Evolutionary conservation across 192 early-diverging fungal genomes (phyloP).

Genomic region (Dissophora ornata): DNA sequence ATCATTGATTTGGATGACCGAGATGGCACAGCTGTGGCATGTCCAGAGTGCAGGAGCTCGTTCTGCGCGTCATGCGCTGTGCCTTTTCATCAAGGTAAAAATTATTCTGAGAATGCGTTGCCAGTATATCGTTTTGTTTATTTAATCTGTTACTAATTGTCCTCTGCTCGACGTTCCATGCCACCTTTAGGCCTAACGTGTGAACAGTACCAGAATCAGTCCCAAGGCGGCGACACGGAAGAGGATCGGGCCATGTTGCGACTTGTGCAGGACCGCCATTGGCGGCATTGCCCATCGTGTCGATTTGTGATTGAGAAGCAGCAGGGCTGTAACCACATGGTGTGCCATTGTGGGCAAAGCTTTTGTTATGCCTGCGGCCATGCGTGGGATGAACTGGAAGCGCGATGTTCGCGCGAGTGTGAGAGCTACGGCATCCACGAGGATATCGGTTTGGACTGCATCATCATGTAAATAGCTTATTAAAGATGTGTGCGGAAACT

Average conservation of each 20-base stretch:
- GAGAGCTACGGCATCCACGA: conserved; percentile 38
- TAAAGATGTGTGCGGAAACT: too few species aligned
- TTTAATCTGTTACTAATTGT: too few species aligned
- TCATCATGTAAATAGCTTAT: conserved; percentile 47
- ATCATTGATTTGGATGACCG: conserved; percentile 50
- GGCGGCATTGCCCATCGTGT: conserved; percentile 51
- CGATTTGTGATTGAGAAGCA: conserved; percentile 53
- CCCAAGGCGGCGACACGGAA: conserved; percentile 31
- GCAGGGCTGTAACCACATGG: conserved; percentile 50
- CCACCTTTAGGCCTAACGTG: conserved; percentile 23
- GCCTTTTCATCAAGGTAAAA: conserved; percentile 48
- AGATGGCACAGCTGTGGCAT: conserved; percentile 45
- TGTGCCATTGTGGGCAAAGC: conserved; percentile 51
- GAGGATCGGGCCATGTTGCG: conserved; percentile 50
- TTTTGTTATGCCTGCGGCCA: conserved; percentile 48
- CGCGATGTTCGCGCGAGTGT: conserved; percentile 43
- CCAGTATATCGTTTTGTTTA: not conserved
- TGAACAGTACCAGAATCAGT: conserved; percentile 35
- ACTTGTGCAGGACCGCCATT: conserved; percentile 43
- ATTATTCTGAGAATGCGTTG: too few species aligned
- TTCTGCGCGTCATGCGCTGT: conserved; percentile 52
- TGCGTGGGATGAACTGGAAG: conserved; percentile 46
- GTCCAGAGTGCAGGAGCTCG: conserved; percentile 48
- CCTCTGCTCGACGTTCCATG: too few species aligned
- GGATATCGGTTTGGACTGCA: conserved; percentile 35